These are phyloP conservation scores for Excoecaria cochinchinensis DNA, from an alignment of 345 rosid species.

Conservation along the genomic window DNA sequence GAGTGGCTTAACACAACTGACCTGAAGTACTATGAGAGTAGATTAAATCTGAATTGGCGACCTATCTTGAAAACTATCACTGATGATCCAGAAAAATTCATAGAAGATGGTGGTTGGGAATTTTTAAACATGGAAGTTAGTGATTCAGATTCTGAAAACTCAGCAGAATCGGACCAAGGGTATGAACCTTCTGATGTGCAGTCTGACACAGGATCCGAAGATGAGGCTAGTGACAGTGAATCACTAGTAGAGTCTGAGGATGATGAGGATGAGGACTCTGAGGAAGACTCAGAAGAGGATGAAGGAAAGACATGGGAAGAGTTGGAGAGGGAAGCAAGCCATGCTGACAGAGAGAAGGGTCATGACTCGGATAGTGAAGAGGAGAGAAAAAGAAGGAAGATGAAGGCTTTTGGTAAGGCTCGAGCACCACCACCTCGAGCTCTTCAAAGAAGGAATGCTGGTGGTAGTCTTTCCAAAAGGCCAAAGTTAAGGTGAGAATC, in stretches of 20 bases:
- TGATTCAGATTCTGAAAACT: constrained; percentile 80
- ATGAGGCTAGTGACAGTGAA: constrained; percentile 70
- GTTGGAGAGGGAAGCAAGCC: constrained; percentile 90
- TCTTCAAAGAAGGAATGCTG: constrained; percentile 27
- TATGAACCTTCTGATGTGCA: constrained; percentile 84
- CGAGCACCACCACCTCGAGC: constrained; percentile 44
- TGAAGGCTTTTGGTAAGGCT: constrained; percentile 72
- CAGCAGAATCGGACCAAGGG: constrained; percentile 85
- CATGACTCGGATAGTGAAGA: constrained; percentile 87
- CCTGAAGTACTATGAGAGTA: constrained; percentile 90
- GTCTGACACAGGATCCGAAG: constrained; percentile 56
- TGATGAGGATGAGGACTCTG: constrained; percentile 74
- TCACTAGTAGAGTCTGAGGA: constrained; percentile 84
- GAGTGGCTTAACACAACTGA: constrained; percentile 95
- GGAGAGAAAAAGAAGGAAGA: constrained; percentile 85
- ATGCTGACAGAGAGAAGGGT: constrained; percentile 92
- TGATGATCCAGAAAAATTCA: constrained; percentile 85
- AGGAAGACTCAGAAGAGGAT: constrained; percentile 77
- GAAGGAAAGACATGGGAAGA: constrained; percentile 97
- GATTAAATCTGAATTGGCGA: constrained; percentile 90
- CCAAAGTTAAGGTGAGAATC: constrained; percentile 28
- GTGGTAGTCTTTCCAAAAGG: constrained; percentile 39
- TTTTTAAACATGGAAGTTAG: constrained; percentile 80
- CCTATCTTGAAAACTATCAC: constrained; percentile 83
- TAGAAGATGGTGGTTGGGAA: constrained; percentile 93